These are phyloP conservation scores for Dendrobium officinale DNA, from an alignment of 106 monocot species.

Conservation along the genomic window DNA sequence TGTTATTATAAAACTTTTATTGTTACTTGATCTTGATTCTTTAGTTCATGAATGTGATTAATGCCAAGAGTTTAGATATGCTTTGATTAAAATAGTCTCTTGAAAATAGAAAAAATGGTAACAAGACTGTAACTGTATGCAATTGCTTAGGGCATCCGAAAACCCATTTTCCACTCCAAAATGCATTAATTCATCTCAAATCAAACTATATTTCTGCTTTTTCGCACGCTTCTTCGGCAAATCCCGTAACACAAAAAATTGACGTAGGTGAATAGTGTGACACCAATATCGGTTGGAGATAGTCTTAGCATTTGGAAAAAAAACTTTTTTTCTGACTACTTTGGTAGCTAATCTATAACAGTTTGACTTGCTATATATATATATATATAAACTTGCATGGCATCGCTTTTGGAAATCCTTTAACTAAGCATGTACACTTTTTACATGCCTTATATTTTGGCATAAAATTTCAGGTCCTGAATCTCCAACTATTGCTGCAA, in stretches of 20 bases:
- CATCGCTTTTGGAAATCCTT: background rate
- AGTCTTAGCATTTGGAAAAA: background rate
- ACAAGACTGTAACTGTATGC: too few species aligned
- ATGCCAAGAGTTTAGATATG: background rate
- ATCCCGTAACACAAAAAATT: too few species aligned
- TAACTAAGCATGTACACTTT: background rate
- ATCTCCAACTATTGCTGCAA: constrained; percentile 40
- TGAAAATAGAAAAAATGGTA: background rate
- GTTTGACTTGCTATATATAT: background rate
- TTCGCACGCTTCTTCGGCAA: too few species aligned
- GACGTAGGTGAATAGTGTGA: too few species aligned
- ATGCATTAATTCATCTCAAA: too few species aligned
- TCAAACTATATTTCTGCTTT: too few species aligned
- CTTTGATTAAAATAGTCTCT: background rate
- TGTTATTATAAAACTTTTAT: background rate
- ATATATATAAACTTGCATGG: background rate
- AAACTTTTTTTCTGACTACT: background rate
- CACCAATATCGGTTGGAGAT: too few species aligned
- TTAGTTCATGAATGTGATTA: background rate
- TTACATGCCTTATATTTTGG: background rate
- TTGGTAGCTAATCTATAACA: background rate
- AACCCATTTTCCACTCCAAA: too few species aligned
- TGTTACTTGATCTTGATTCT: background rate
- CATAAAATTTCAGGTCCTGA: constrained; percentile 45
- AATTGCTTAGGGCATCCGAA: background rate